Base-by-base conservation (phyloP, 768 basidiomycete species). In the Sarcomyxa edulis region DNA sequence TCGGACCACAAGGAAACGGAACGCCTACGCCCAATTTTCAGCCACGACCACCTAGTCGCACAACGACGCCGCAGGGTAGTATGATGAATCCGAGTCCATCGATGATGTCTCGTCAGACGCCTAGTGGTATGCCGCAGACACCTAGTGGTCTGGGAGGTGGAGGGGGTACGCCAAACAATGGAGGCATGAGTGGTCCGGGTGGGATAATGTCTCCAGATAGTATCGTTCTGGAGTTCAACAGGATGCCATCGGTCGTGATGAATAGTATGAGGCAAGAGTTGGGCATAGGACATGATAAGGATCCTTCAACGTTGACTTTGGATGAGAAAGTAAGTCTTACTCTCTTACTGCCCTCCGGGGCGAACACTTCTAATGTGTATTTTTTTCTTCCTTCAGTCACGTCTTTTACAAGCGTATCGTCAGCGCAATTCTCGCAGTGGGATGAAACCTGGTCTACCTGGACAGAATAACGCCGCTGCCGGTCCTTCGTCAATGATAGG, bases 41-140 rank as follows among this genome's bases (percentile, higher is more conserved):
- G 28, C 69, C 64, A 43, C 66, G 77, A 34, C 74, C 82, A 5
- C 75, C 76, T 4, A 84, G 83, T 52, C 69, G 81, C 27, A 70
- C 81, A 26, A 72, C 57, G 4, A 71, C 76, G 0, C 77, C 80
- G 0, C 65, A 58, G 11, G 62, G 68, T 42, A 58, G 64, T 6
- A 62, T 71, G 56, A 60, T 69, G 40, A 72, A 76, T 2, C 73
- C 55, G 1, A 84, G 82, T 49, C 82, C 84, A 5, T 78, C 76
- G 4, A 28, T 84, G 47, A 57, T 66, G 4, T 44, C 64, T 23
- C 69, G 78, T 5, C 69, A 71, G 44, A 62, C 70, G 0, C 68
- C 72, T 21, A 54, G 54, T 16, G 48, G 54, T 4, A 52, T 46
- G 37, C 49, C n/a, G n/a, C n/a, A n/a, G n/a, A n/a, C 47, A 24